Evolutionary conservation across 2,329 filamentous ascomycete genomes (phyloP).

Genomic region (Calonectria crousiana): DNA sequence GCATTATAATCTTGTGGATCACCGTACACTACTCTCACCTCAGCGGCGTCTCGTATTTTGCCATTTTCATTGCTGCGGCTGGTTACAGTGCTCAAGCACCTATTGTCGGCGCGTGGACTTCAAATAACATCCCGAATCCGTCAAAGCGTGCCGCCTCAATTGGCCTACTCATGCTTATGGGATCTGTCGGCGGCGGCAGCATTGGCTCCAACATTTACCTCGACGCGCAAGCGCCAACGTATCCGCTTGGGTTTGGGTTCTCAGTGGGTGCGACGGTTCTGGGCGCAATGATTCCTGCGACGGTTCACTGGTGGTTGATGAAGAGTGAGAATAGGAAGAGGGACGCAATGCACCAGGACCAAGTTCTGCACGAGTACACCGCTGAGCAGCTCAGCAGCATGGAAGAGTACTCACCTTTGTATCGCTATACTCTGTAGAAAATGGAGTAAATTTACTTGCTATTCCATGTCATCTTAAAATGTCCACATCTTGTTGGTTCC

Average conservation of each 20-base stretch:
- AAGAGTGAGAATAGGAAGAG: neutral
- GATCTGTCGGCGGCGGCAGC: neutral
- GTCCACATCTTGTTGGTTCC: no score
- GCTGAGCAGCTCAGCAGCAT: neutral
- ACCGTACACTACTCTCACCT: neutral
- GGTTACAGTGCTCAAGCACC: neutral
- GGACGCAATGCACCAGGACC: neutral
- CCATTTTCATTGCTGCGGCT: neutral
- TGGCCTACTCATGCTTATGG: neutral
- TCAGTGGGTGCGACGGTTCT: neutral
- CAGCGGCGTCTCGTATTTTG: neutral
- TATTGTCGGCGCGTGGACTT: neutral
- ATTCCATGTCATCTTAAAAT: no score
- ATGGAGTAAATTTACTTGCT: no score
- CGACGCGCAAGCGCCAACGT: neutral
- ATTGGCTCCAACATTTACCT: constrained; percentile 3
- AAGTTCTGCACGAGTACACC: neutral
- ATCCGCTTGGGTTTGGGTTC: neutral
- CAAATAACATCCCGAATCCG: neutral
- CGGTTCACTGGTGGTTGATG: neutral
- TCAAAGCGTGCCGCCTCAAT: neutral
- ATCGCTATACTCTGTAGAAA: neutral
- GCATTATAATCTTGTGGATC: neutral
- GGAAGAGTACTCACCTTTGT: neutral
- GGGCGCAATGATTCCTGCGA: neutral